Evolutionary conservation across 768 basidiomycete genomes (phyloP).

Genomic region (Leccinum pellstonianum): DNA sequence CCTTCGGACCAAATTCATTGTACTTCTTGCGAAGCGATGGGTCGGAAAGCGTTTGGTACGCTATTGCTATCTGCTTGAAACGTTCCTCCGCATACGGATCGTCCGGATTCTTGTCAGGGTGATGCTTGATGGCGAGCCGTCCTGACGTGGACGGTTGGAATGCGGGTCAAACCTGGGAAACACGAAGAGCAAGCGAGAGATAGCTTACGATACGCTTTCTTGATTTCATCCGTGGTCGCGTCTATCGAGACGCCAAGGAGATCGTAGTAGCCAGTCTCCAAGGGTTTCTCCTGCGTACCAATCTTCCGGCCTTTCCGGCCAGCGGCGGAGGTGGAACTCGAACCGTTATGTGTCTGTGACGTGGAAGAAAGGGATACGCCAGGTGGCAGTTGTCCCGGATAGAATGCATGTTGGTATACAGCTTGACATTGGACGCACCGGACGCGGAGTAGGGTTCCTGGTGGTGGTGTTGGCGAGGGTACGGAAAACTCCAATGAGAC

Average conservation of each 20-base stretch:
- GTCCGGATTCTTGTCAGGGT: slow-evolving; percentile 90
- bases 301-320: slow-evolving; percentile 68
- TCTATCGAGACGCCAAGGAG: slow-evolving; percentile 71
- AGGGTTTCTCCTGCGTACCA: slow-evolving; percentile 82
- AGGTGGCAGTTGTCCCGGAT: slow-evolving; percentile 55
- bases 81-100: slow-evolving; percentile 82
- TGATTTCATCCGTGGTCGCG: slow-evolving; percentile 81
- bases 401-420: slow-evolving; percentile 63
- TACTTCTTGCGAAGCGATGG: slow-evolving; percentile 75
- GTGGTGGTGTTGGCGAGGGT: slow-evolving; percentile 55
- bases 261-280: slow-evolving; percentile 92
- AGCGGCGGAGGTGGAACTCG: slow-evolving; percentile 17
- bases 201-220: slow-evolving; percentile 82
- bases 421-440: slow-evolving; percentile 69
- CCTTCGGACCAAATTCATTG: slow-evolving; percentile 88
- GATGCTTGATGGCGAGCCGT: slow-evolving; percentile 84
- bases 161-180: background rate
- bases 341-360: slow-evolving; percentile 20
- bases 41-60: slow-evolving; percentile 85
- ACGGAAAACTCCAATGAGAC: slow-evolving; percentile 64
- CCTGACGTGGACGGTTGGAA: slow-evolving; percentile 39
- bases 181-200: background rate
- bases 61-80: slow-evolving; percentile 91
- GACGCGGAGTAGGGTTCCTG: slow-evolving; percentile 59
- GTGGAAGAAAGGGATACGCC: slow-evolving; percentile 15